Evolutionary conservation across 345 rosid genomes (phyloP), one percentile per base, ranked within the genome.

Genomic region (Eutrema japonicum): DNA sequence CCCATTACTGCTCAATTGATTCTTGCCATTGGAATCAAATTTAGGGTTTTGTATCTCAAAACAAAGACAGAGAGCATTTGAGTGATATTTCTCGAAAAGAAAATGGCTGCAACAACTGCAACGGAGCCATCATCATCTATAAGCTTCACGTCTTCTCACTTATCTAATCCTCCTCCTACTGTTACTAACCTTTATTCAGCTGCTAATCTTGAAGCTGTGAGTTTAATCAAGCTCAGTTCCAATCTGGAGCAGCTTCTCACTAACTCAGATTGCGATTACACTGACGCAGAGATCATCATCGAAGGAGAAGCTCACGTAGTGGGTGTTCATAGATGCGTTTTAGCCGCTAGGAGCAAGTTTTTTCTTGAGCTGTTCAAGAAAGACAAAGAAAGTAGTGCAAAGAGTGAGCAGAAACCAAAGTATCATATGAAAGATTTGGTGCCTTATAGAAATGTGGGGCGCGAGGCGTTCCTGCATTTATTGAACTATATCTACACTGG

Each of bases 311-410:
- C 85, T 8, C 40, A 48, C 3, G 13, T 53, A 3, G 89, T 95
- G 70, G 85, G 96, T 62, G 85, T 90, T 69, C 97, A 92, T 74
- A 77, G 96, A 65, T 95, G 97, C 68, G 78, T 95, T 67, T 77
- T 95, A 77, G 93, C 93, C 33, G 86, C 91, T 8, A 89, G 99
- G 80, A 95, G 97, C 64, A 83, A 77, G 77, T 92, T 95, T 77
- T 92, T 95, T 64, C 55, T 73, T 63, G 88, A 95, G 0, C 38
- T 87, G 35, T 95, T 95, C 77, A 87, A 82, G 82, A 76, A 61
- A 66, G 82, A 77, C 35, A 83, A 78, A 77, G 92, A 84, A 18
- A 45, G 6, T 13, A 59, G 8, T 55, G 66, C 40, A 27, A 59
- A 60, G 55, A 41, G 27, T 42, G 78, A 58, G 72, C 51, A 82